phyloP scores from a whole-genome alignment of 768 basidiomycete genomes.

The Holtermanniella nyarrowii region DNA sequence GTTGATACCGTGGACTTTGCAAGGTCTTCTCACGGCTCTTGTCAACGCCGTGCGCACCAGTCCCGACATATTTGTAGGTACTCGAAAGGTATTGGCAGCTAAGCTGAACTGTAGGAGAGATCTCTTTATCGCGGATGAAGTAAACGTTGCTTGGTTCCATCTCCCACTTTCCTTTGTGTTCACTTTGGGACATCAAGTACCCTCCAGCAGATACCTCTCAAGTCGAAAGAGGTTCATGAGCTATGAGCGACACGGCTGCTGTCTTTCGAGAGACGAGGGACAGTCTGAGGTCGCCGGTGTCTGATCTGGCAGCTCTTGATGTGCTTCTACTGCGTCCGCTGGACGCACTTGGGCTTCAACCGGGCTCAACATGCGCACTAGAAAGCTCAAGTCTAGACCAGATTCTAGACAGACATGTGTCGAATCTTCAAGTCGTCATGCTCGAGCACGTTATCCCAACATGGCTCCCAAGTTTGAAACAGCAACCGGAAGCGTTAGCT shows the following conservation, averaged over 20 bases:
- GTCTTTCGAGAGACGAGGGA: slow-evolving; percentile 15
- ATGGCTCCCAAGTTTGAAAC: slow-evolving; percentile 55
- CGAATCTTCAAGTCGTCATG: slow-evolving; percentile 56
- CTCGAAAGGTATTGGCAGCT: no score
- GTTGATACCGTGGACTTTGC: no score
- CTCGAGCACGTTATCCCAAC: slow-evolving; percentile 57
- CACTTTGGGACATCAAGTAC: no score
- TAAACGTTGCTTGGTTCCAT: no score
- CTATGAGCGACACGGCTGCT: neutral
- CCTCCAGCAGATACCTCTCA: neutral
- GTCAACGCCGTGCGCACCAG: no score
- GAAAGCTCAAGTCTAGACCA: neutral
- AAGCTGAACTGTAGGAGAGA: neutral
- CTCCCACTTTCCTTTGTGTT: no score
- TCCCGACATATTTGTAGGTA: no score
- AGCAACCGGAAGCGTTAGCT: slow-evolving; percentile 43
- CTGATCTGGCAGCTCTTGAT: slow-evolving; percentile 4
- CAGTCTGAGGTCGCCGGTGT: slow-evolving; percentile 10
- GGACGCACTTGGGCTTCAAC: slow-evolving; percentile 10
- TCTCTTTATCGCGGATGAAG: no score
- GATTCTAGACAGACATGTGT: slow-evolving; percentile 36
- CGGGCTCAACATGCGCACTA: slow-evolving; percentile 9
- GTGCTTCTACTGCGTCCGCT: slow-evolving; percentile 10
- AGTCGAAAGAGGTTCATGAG: neutral
- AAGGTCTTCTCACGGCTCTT: no score